Conservation (phyloP, 768 basidiomycete genomes). For the Naganishia vishniacii region DNA sequence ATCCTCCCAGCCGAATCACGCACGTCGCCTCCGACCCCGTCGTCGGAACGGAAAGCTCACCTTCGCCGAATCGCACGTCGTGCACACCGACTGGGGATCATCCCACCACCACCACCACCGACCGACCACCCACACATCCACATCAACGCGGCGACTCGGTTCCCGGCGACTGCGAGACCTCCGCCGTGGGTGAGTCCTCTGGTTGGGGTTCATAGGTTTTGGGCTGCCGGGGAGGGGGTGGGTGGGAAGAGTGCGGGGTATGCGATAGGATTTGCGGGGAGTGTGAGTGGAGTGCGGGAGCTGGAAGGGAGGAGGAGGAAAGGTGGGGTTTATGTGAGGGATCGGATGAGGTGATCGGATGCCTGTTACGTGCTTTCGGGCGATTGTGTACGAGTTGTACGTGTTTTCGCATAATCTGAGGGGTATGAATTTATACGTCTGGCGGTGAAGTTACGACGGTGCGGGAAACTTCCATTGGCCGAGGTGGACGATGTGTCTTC, state of each 20-base stretch:
- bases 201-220: not conserved
- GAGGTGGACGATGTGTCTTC: no score
- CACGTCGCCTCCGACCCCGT: not conserved
- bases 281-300: not conserved
- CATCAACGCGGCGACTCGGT: not conserved
- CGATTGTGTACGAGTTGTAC: no score
- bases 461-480: no score
- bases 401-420: no score
- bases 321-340: slow-evolving; percentile 15
- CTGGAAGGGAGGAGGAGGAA: slow-evolving; percentile 9
- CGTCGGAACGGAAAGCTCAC: slow-evolving; percentile 8
- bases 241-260: slow-evolving; percentile 20
- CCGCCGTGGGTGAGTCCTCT: not conserved
- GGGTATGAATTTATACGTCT: no score
- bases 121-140: not conserved
- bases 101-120: not conserved
- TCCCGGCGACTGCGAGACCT: no score
- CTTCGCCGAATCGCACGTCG: slow-evolving; percentile 6
- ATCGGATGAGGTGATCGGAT: slow-evolving; percentile 22
- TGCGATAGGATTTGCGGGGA: slow-evolving; percentile 20
- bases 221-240: not conserved
- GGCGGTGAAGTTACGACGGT: no score
- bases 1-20: not conserved
- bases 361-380: no score
- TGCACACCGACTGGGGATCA: not conserved